phyloP scores from a whole-genome alignment of 2,329 filamentous ascomycete genomes.

The Penicillium janthinellum region DNA sequence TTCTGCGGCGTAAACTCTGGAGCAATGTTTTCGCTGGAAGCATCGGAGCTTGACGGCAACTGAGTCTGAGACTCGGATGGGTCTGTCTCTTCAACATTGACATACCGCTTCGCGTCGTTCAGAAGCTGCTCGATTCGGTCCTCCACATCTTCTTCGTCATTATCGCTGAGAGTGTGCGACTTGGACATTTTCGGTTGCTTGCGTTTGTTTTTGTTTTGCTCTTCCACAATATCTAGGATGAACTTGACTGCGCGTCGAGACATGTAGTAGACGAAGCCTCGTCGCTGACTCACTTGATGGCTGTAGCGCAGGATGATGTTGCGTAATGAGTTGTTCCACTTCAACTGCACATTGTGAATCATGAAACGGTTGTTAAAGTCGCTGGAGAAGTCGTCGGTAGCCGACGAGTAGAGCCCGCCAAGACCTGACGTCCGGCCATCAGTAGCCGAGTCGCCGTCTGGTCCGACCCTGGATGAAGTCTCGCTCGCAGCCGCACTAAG shows the following conservation, averaged over 20 bases:
- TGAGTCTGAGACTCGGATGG: slow-evolving; percentile 46
- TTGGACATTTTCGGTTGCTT: slow-evolving; percentile 40
- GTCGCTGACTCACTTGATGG: slow-evolving; percentile 92
- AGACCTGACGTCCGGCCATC: slow-evolving; percentile 57
- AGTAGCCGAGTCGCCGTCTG: slow-evolving; percentile 48
- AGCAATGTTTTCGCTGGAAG: slow-evolving; percentile 74
- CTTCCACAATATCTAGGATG: slow-evolving; percentile 94
- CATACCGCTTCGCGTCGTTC: slow-evolving; percentile 79
- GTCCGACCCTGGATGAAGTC: slow-evolving; percentile 31
- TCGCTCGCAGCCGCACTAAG: slow-evolving; percentile 24
- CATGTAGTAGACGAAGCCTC: slow-evolving; percentile 97
- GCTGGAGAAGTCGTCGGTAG: slow-evolving; percentile 79
- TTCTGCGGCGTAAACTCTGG: slow-evolving; percentile 88
- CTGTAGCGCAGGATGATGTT: slow-evolving; percentile 98
- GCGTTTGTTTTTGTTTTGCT: slow-evolving; percentile 75
- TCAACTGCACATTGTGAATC: slow-evolving; percentile 94
- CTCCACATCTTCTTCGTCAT: slow-evolving; percentile 68
- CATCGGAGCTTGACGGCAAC: slow-evolving; percentile 37
- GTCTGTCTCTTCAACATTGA: slow-evolving; percentile 67
- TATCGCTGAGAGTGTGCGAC: slow-evolving; percentile 38
- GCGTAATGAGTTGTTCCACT: slow-evolving; percentile 95
- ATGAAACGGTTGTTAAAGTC: slow-evolving; percentile 99
- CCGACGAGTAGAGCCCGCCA: slow-evolving; percentile 65
- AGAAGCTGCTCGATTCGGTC: slow-evolving; percentile 85
- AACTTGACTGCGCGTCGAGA: slow-evolving; percentile 96